Evolutionary conservation across 2,329 filamentous ascomycete species (phyloP).

Genomic region (Gremmenia infestans): DNA sequence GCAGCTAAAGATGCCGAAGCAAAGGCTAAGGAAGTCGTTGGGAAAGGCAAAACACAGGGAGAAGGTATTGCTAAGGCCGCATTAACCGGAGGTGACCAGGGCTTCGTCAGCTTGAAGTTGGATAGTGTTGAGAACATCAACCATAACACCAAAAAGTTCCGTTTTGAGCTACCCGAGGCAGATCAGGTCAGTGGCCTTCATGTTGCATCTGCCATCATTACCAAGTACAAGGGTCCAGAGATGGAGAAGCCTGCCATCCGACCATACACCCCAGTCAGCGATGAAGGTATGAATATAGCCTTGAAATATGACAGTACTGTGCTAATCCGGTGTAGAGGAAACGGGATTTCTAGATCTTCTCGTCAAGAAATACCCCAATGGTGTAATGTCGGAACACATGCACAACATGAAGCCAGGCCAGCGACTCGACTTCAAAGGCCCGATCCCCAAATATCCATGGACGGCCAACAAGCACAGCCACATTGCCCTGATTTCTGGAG

Average conservation of each 20-base stretch:
- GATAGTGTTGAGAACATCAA: constrained; percentile 75
- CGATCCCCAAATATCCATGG: constrained; percentile 92
- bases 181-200: constrained; percentile 79
- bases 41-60: constrained; percentile 9
- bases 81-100: constrained; percentile 84
- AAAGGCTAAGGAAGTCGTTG: constrained; percentile 42
- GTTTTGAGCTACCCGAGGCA: constrained; percentile 79
- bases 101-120: constrained; percentile 77
- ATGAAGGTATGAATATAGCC: constrained; percentile 57
- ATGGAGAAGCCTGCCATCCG: constrained; percentile 82
- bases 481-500: constrained; percentile 82
- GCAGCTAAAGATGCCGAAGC: constrained; percentile 54
- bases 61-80: constrained; percentile 35
- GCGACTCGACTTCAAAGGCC: constrained; percentile 86
- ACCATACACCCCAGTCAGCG: constrained; percentile 88
- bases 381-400: constrained; percentile 87
- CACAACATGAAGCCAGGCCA: constrained; percentile 80
- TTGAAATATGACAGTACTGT: not conserved
- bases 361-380: constrained; percentile 85
- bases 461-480: constrained; percentile 87
- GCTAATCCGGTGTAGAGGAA: constrained; percentile 47
- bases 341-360: constrained; percentile 82
- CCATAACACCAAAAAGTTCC: constrained; percentile 91
- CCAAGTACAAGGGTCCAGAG: constrained; percentile 82
- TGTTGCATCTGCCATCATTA: constrained; percentile 81